Base-by-base conservation (phyloP, 495 filamentous ascomycete genomes). In the Xylaria curta region DNA sequence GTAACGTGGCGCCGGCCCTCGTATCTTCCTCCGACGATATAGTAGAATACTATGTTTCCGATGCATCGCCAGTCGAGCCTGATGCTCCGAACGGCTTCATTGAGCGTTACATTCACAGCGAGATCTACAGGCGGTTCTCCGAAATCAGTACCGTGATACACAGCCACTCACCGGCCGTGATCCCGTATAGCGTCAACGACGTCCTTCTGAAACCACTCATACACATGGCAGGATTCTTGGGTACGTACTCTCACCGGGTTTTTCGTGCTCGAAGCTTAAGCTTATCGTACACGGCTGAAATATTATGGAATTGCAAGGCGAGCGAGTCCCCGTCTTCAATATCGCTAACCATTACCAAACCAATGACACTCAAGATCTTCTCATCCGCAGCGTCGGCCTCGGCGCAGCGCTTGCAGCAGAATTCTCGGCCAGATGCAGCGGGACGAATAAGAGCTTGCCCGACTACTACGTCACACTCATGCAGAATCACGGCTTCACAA, bases 81-180 rank as follows among this genome's bases (percentile, higher is more conserved):
- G 61, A 68, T 28, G 74, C 79, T 2, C 73, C 78, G 0, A 74
- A 74, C 40, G 80, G 81, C 49, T 85, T 81, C 76, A 66, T 72
- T 12, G 86, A 88, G 74, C 80, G 86, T 1, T 85, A 72, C 78
- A 88, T 89, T 58, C 87, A 89, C 75, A 82, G 82, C 72, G 86
- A 87, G 74, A 82, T 87, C 10, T 84, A 81, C 65, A 83, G 83
- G 68, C 73, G 75, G n/a, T 86, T 80, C 66, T 68, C 78, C 0
- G 64, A 74, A 4, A 76, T 87, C 28, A 81, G 83, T 61, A 77
- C 80, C 59, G 82, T 87, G 0, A 76, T 87, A 1, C 86, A 89
- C 72, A 82, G 80, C 58, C 87, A 89, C 70, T 74, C 82, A 0
- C 77, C 82, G 19, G 80, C 81, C 21, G 81, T 89, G 15, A 62